Evolutionary conservation across 2,329 filamentous ascomycete genomes (phyloP), one percentile per base, ranked within the genome.

Genomic region (Microdochium trichocladiopsis): DNA sequence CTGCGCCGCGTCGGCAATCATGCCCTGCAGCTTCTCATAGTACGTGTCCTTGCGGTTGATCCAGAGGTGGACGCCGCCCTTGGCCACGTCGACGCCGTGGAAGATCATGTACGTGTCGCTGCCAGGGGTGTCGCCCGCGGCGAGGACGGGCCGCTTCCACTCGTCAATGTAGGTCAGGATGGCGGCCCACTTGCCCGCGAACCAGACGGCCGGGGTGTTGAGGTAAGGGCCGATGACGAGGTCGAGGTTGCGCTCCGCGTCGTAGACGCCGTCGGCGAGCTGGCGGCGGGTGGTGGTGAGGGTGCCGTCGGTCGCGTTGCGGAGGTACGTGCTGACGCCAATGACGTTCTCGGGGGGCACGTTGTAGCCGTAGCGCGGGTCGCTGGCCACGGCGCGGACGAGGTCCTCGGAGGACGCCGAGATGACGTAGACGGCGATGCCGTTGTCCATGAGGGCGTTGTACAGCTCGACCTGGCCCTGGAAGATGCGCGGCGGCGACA

Each of bases 81-180:
- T 66, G 12, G 55, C 61, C 11, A 72, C 66, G 48, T 74, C 69
- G 3, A 73, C 72, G 11, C 69, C 72, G 28, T 74, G 71, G 58
- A 74, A 73, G 14, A 69, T 61, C 72, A 74, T 74, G 10, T 70
- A 69, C 0, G 69, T 70, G 48, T 74, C 72, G 55, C 70, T 74
- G 10, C 60, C 62, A 0, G 72, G 72, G 0, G 72, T 73, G 51
- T 74, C 72, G n/a, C 72, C 72, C 1, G 52, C 72, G 12, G 65
- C 72, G 2, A 74, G 60, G 4, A 74, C 57, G 1, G 72, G 72
- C 53, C 62, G 64, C 59, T 69, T 72, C 72, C 72, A 74, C 53
- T 69, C 57, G 50, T 72, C 66, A 18, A 74, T 72, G 55, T 71
- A 72, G 2, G 67, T 65, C 18, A 71, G 63, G 43, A 75, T 70